Conservation (phyloP, 495 filamentous ascomycete genomes). For the Parathielavia hyrcaniae region DNA sequence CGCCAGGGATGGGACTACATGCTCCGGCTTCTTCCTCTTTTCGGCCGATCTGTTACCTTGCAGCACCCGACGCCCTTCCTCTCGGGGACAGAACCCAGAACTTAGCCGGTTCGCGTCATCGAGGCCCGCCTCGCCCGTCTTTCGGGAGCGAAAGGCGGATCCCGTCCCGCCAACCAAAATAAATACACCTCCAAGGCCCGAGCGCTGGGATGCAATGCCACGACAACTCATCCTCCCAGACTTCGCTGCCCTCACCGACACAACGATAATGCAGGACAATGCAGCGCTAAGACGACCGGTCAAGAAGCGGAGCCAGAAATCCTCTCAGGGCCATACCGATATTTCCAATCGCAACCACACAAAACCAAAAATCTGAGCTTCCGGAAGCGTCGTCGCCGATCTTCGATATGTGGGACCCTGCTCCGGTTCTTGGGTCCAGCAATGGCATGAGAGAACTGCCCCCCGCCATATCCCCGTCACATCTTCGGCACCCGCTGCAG, state of each 20-base stretch:
- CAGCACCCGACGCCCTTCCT: not conserved
- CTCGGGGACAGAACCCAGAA: not conserved
- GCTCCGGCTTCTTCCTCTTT: conserved; percentile 17
- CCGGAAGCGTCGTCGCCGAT: conserved; percentile 17
- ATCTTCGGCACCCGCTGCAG: conserved; percentile 8
- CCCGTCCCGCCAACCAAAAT: conserved; percentile 5
- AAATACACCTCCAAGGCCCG: conserved; percentile 3
- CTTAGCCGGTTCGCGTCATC: conserved; percentile 23
- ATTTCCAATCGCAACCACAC: conserved; percentile 10
- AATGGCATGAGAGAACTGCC: conserved; percentile 7
- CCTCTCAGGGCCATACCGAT: not conserved
- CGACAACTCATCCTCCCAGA: conserved; percentile 28
- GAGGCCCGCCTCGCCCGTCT: conserved; percentile 9
- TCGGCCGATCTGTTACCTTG: conserved; percentile 11
- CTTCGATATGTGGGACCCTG: conserved; percentile 18
- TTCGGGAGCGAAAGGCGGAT: conserved; percentile 12
- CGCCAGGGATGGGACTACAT: conserved; percentile 13
- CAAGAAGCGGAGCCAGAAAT: conserved; percentile 23
- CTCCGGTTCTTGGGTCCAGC: conserved; percentile 15
- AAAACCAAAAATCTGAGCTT: not conserved
- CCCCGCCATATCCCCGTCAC: not conserved
- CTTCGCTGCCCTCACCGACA: conserved; percentile 27
- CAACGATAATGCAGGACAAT: conserved; percentile 29
- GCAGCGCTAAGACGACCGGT: conserved; percentile 30
- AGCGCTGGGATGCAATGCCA: conserved; percentile 20